Percentiles rank a stretch among this genome's conserved stretches.
Conservation (phyloP, 2,329 filamentous ascomycete species). For the Ceratocystis lukuohia region DNA sequence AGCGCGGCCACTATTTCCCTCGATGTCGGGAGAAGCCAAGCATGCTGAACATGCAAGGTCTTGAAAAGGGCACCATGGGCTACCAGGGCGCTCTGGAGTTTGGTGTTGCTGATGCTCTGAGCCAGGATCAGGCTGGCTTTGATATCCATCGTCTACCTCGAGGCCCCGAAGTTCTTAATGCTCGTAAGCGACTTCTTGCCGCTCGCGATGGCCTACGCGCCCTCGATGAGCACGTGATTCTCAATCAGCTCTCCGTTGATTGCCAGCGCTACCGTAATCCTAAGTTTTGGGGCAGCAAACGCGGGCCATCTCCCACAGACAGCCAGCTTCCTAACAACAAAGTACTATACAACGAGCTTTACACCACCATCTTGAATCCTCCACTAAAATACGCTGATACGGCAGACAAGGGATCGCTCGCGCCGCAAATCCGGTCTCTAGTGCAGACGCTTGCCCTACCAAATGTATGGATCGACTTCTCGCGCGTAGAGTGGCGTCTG, state of each 20-base stretch:
- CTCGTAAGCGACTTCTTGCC: slow-evolving; percentile 43
- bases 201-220: slow-evolving; percentile 41
- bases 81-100: slow-evolving; percentile 56
- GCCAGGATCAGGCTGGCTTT: slow-evolving; percentile 49
- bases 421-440: slow-evolving; percentile 56
- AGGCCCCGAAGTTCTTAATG: slow-evolving; percentile 41
- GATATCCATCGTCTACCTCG: slow-evolving; percentile 40
- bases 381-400: slow-evolving; percentile 43
- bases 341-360: slow-evolving; percentile 50
- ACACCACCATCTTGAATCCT: slow-evolving; percentile 45
- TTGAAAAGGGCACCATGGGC: slow-evolving; percentile 58
- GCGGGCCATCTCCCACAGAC: slow-evolving; percentile 22
- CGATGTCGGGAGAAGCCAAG: slow-evolving; percentile 50
- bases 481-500: slow-evolving; percentile 61
- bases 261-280: slow-evolving; percentile 42
- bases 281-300: slow-evolving; percentile 35
- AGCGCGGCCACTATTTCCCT: slow-evolving; percentile 44
- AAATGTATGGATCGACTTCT: slow-evolving; percentile 63
- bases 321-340: slow-evolving; percentile 8
- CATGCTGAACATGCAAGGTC: slow-evolving; percentile 59
- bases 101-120: slow-evolving; percentile 48
- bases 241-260: slow-evolving; percentile 46
- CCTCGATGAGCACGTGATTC: slow-evolving; percentile 42
- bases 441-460: slow-evolving; percentile 50
- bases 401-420: slow-evolving; percentile 47